Evolutionary conservation across 164 flowering plant genomes (phyloP), one percentile per base, ranked within the genome.

Genomic region (Magnolia changhungtana): DNA sequence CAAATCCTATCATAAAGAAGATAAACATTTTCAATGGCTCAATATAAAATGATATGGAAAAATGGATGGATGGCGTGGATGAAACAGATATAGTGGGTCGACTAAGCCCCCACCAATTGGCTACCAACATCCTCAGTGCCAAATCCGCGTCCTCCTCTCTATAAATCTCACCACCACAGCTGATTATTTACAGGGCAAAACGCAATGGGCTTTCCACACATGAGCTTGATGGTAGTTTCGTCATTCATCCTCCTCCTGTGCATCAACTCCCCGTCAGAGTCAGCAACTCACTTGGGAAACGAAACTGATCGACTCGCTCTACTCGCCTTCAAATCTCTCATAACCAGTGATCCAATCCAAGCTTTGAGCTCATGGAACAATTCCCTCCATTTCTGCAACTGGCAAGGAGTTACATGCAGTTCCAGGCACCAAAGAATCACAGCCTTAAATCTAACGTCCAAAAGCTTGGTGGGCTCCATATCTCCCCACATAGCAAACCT

Each of bases 271-370:
- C 27, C 1, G 14, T 9, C 45, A 31, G 69, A 23, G 7, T 2
- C 69, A 8, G 11, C 69, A 5, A 8, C 18, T 66, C 31, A 14
- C 14, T 63, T 63, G 7, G 21, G 19, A 63, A 59, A 59, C 13
- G 63, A 59, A 59, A 70, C 72, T 2, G 50, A 70, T 27, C 9
- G 29, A 16, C 8, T 18, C 14, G 51, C 72, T 16, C 8, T 70
- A 50, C 55, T 70, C 50, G 37, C 74, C 59, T 72, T 72, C 74
- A 72, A 72, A 51, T 13, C 20, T 65, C 67, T 13, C 11, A 72
- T 50, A 20, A 72, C 74, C 74, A 13, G 19, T 8, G 74, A 72
- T 18, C 74, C 74, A 9, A 8, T 13, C 63, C 19, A 21, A 8
- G 74, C 14, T 27, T 21, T 72, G 3, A 21, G 8, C 63, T 27